Percentiles rank a stretch among this genome's conserved stretches.
phyloP scores from a whole-genome alignment of 495 filamentous ascomycete species.

The Aspergillus heteromorphus region DNA sequence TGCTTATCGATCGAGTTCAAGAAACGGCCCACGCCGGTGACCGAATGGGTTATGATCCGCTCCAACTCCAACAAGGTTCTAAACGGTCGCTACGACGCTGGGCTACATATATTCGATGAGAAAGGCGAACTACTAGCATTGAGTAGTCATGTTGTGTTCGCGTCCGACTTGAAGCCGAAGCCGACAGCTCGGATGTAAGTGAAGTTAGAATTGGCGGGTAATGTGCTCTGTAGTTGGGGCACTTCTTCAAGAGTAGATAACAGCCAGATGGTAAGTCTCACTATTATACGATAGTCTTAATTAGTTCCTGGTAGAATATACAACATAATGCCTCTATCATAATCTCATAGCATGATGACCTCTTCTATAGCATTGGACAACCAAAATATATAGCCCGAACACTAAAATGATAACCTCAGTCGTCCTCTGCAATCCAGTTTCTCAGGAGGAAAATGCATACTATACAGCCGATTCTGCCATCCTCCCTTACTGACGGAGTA shows the following conservation, averaged over 20 bases:
- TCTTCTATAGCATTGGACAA: too few species aligned
- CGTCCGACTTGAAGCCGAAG: constrained; percentile 2
- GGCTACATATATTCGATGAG: constrained; percentile 16
- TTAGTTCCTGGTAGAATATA: not conserved
- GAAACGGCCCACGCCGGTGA: constrained; percentile 16
- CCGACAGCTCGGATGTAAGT: constrained; percentile 4
- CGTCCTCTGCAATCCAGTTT: too few species aligned
- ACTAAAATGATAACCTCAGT: too few species aligned
- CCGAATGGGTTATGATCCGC: constrained; percentile 17
- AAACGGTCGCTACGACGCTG: constrained; percentile 19
- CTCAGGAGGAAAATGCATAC: too few species aligned
- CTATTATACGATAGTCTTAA: too few species aligned
- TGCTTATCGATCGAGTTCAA: constrained; percentile 24
- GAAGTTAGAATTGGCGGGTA: not conserved
- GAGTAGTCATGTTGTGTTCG: constrained; percentile 19
- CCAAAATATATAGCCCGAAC: too few species aligned
- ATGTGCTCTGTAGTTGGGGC: not conserved
- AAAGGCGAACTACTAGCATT: constrained; percentile 12
- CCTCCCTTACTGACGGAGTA: too few species aligned
- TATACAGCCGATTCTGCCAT: too few species aligned
- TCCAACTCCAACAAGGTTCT: constrained; percentile 17
- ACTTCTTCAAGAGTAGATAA: not conserved
- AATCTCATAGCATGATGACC: too few species aligned
- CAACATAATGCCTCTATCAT: too few species aligned
- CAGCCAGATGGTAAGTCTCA: too few species aligned